These are phyloP conservation scores for Cryomyces antarcticus DNA, from an alignment of 495 filamentous ascomycete species.

Conservation along the genomic window DNA sequence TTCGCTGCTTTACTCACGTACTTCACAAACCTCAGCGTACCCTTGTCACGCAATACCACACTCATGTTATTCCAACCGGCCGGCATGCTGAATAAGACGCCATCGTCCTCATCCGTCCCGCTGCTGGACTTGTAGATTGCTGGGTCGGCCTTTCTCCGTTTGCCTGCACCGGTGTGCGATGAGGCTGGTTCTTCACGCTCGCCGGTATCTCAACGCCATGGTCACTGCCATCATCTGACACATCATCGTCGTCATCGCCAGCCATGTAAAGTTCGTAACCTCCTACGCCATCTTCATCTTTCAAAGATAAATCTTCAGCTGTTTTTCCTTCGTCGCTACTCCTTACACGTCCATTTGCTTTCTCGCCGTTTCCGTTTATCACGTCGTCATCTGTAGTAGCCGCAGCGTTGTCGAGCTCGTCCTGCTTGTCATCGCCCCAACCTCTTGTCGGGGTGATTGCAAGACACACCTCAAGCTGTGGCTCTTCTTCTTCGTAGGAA, in stretches of 20 bases:
- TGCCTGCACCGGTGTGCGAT: conserved; percentile 18
- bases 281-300: conserved; percentile 35
- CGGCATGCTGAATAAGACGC: conserved; percentile 73
- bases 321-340: not conserved
- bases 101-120: conserved; percentile 43
- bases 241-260: conserved; percentile 55
- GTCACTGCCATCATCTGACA: conserved; percentile 18
- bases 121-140: conserved; percentile 50
- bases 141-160: conserved; percentile 25
- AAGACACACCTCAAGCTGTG: conserved; percentile 72
- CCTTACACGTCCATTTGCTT: not conserved
- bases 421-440: conserved; percentile 43
- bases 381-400: not conserved
- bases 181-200: conserved; percentile 1
- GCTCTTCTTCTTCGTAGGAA: conserved; percentile 50
- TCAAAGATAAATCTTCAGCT: not conserved
- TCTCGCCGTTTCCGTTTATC: not conserved
- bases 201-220: conserved; percentile 9
- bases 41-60: conserved; percentile 73
- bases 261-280: conserved; percentile 90
- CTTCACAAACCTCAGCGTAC: conserved; percentile 82
- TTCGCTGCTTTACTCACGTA: conserved; percentile 66
- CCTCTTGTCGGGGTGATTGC: conserved; percentile 61
- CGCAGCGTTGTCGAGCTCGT: conserved; percentile 12
- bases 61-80: conserved; percentile 78